Percentiles rank a stretch among this genome's conserved stretches.
These are phyloP conservation scores for Helianthus annuus DNA, from an alignment of 129 eudicot genomes.

Conservation along the genomic window DNA sequence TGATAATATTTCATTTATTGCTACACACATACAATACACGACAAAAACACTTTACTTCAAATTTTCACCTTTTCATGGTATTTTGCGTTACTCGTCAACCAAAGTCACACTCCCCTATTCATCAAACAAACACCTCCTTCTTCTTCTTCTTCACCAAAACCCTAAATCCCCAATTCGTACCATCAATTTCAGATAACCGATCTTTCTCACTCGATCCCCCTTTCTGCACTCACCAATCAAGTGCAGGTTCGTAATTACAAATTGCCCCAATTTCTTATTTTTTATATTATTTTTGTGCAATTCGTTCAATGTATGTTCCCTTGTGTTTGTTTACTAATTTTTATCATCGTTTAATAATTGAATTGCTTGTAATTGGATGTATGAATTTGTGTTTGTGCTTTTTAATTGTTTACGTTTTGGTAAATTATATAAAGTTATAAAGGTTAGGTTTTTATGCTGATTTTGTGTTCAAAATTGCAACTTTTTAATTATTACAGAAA, in stretches of 20 bases:
- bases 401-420: background rate
- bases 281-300: background rate
- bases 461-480: background rate
- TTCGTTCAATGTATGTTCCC: slow-evolving; percentile 7
- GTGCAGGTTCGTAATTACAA: slow-evolving; percentile 2
- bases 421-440: no score
- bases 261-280: background rate
- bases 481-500: background rate
- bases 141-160: slow-evolving; percentile 15
- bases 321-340: slow-evolving; percentile 4
- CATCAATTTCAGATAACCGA: background rate
- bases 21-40: background rate
- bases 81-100: slow-evolving; percentile 25
- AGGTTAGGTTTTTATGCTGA: background rate
- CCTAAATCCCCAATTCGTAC: background rate
- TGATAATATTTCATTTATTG: background rate
- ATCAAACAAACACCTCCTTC: background rate
- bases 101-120: slow-evolving; percentile 8
- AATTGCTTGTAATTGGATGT: slow-evolving; percentile 11
- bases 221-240: slow-evolving; percentile 15
- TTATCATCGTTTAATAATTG: background rate
- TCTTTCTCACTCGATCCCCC: background rate
- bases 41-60: slow-evolving; percentile 16
- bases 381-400: background rate
- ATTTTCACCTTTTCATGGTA: background rate